These are phyloP conservation scores for Gossypium schwendimanii DNA, from an alignment of 441 rosid genomes.

Conservation along the genomic window DNA sequence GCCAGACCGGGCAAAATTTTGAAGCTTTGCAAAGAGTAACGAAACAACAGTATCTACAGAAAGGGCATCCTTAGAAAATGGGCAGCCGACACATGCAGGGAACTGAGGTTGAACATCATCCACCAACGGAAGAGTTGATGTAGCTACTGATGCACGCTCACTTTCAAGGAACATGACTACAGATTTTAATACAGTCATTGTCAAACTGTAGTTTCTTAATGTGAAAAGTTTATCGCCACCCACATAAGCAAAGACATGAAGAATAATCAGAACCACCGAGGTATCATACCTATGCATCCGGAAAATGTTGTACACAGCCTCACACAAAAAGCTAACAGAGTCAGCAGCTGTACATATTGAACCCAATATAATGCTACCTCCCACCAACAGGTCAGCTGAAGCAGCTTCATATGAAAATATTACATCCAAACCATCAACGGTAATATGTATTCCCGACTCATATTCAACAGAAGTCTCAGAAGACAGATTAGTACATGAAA, in stretches of 20 bases:
- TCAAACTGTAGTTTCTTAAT: conserved; percentile 25
- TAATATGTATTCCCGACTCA: conserved; percentile 28
- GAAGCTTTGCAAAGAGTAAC: conserved; percentile 44
- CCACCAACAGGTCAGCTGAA: conserved; percentile 50
- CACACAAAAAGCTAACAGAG: conserved; percentile 36
- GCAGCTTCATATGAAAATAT: conserved; percentile 34
- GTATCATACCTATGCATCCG: conserved; percentile 26
- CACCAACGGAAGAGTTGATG: conserved; percentile 19
- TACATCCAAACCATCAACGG: conserved; percentile 34
- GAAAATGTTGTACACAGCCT: conserved; percentile 54
- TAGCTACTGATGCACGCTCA: conserved; percentile 17
- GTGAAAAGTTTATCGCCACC: conserved; percentile 46
- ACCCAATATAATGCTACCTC: conserved; percentile 56
- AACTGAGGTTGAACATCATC: conserved; percentile 22
- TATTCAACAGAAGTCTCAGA: conserved; percentile 23
- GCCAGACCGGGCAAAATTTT: conserved; percentile 25
- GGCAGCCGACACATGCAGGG: conserved; percentile 47
- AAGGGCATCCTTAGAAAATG: conserved; percentile 45
- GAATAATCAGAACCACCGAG: conserved; percentile 43
- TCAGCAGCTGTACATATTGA: conserved; percentile 48
- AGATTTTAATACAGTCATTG: conserved; percentile 46
- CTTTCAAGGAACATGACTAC: conserved; percentile 48
- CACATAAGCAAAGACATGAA: conserved; percentile 65
- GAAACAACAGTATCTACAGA: conserved; percentile 37
- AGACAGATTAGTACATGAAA: conserved; percentile 25